Percentiles rank a stretch among this genome's conserved stretches.
phyloP scores from a whole-genome alignment of 2,329 filamentous ascomycete species.

The Penicillium sp. region DNA sequence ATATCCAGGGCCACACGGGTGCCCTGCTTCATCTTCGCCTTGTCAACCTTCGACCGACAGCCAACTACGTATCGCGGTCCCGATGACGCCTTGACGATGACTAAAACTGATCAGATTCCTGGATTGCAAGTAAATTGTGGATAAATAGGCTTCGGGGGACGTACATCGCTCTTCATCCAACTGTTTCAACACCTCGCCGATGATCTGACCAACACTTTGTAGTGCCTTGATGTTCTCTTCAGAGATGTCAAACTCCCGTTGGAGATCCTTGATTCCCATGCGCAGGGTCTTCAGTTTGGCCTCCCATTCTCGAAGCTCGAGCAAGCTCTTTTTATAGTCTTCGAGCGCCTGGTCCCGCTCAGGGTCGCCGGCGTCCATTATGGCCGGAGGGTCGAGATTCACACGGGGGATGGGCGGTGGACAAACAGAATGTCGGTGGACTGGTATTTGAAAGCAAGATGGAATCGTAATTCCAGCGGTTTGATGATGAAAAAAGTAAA shows the following conservation, averaged over 20 bases:
- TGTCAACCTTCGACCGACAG: constrained; percentile 97
- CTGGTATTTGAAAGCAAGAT: not conserved
- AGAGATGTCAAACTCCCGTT: constrained; percentile 93
- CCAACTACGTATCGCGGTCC: constrained; percentile 97
- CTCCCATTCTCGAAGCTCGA: constrained; percentile 98
- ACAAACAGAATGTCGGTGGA: not conserved
- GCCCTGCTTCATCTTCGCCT: constrained; percentile 94
- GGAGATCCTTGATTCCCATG: constrained; percentile 91
- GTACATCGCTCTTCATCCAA: constrained; percentile 97
- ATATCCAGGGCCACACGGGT: constrained; percentile 97
- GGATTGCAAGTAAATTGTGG: not conserved
- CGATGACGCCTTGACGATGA: constrained; percentile 97
- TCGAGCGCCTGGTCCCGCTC: constrained; percentile 69
- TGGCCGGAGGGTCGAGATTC: constrained; percentile 17
- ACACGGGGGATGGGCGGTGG: constrained; percentile 2
- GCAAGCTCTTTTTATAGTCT: constrained; percentile 76
- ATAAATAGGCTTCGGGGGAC: constrained; percentile 35
- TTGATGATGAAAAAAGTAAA: constrained; percentile 16
- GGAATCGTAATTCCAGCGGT: not conserved
- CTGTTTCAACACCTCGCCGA: constrained; percentile 98
- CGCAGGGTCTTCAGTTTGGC: constrained; percentile 93
- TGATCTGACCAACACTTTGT: constrained; percentile 98
- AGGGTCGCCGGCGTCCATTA: constrained; percentile 49
- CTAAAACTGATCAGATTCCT: constrained; percentile 48
- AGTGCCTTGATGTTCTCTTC: constrained; percentile 99